These are phyloP conservation scores for Fagopyrum homotropicum DNA, from an alignment of 148 eudicot genomes.

Conservation along the genomic window DNA sequence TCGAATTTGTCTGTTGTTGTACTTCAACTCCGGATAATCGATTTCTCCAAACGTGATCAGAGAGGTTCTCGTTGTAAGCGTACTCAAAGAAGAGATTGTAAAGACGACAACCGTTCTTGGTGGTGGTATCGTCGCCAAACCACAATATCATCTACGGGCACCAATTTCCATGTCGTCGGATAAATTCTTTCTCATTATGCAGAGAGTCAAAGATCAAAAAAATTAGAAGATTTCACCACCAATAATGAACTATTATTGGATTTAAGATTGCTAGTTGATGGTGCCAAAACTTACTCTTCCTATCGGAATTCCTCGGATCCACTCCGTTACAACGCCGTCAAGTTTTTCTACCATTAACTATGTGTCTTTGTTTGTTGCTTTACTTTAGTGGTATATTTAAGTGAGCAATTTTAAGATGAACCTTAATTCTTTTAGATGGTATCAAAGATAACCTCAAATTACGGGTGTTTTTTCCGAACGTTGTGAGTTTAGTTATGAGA, in stretches of 20 bases:
- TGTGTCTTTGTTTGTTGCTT: no score
- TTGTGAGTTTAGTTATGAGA: no score
- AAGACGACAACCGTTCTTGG: conserved; percentile 7
- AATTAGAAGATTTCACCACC: conserved; percentile 14
- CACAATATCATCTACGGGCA: conserved; percentile 13
- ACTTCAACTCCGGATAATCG: conserved; percentile 5
- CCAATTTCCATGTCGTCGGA: background rate
- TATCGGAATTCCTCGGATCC: conserved; percentile 43
- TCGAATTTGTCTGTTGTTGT: background rate
- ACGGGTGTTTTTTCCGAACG: no score
- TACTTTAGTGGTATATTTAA: no score
- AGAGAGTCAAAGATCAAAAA: conserved; percentile 4
- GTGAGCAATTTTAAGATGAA: no score
- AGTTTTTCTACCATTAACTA: no score
- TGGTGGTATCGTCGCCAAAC: conserved; percentile 11
- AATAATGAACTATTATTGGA: background rate
- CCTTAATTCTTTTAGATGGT: no score
- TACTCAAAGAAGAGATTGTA: conserved; percentile 18
- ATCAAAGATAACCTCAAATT: no score
- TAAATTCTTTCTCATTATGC: conserved; percentile 14
- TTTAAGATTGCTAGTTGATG: conserved; percentile 41
- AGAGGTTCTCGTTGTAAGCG: background rate
- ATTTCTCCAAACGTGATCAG: background rate
- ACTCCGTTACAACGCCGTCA: conserved; percentile 24
- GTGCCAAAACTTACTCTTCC: conserved; percentile 54